Evolutionary conservation across 805 yeast species (phyloP).

Genomic region (Lachancea fermentati): DNA sequence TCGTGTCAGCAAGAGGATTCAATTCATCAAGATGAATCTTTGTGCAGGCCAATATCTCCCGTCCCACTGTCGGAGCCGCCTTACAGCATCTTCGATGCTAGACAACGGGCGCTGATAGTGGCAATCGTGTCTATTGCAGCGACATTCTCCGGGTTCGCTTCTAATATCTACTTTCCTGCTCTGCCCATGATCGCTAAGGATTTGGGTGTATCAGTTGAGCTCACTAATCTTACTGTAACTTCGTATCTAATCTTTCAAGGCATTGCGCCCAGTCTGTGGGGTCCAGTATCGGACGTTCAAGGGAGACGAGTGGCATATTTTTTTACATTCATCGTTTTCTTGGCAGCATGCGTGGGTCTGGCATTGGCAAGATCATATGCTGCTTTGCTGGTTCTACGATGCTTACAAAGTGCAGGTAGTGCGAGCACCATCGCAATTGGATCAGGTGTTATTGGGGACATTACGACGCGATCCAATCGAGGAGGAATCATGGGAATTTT

Average conservation of each 20-base stretch:
- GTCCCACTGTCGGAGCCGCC: no score
- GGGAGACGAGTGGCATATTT: slow-evolving; percentile 70
- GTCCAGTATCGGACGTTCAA: slow-evolving; percentile 57
- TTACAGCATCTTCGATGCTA: background rate
- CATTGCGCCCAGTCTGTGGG: slow-evolving; percentile 63
- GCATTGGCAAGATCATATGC: slow-evolving; percentile 54
- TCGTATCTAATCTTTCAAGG: slow-evolving; percentile 76
- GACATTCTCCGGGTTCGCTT: slow-evolving; percentile 52
- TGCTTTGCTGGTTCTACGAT: slow-evolving; percentile 57
- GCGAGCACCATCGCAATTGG: slow-evolving; percentile 68
- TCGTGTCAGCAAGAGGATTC: no score
- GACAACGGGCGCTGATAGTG: background rate
- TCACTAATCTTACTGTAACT: slow-evolving; percentile 65
- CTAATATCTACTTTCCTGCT: slow-evolving; percentile 79
- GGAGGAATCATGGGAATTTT: slow-evolving; percentile 68
- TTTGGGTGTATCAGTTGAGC: slow-evolving; percentile 50
- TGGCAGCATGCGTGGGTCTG: slow-evolving; percentile 59
- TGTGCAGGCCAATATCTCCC: no score
- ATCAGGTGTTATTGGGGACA: slow-evolving; percentile 69
- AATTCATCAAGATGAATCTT: no score
- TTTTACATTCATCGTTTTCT: slow-evolving; percentile 47
- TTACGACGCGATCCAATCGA: slow-evolving; percentile 56
- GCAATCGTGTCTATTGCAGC: background rate
- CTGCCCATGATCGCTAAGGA: slow-evolving; percentile 50
- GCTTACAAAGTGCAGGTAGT: slow-evolving; percentile 68